These are phyloP conservation scores for Vaccinium macrocarpon DNA, from an alignment of 148 eudicot genomes.

Conservation along the genomic window DNA sequence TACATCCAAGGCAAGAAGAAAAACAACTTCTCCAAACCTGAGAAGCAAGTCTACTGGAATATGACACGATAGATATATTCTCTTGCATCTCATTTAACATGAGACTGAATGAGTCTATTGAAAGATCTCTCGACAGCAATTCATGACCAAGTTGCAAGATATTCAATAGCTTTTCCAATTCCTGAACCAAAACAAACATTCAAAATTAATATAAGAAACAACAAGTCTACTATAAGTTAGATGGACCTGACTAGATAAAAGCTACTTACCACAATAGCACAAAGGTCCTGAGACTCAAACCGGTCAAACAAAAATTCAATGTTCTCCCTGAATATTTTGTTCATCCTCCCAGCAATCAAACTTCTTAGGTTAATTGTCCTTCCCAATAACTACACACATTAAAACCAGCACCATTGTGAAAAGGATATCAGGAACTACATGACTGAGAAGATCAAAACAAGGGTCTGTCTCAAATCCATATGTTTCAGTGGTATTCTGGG, in stretches of 20 bases:
- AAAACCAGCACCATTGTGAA: background rate
- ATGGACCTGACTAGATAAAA: constrained; percentile 8
- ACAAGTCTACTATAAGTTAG: constrained; percentile 13
- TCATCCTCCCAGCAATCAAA: constrained; percentile 86
- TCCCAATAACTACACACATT: constrained; percentile 67
- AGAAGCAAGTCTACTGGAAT: constrained; percentile 94
- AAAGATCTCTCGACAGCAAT: constrained; percentile 66
- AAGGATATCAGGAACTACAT: background rate
- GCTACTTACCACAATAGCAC: constrained; percentile 77
- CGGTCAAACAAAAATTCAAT: constrained; percentile 89
- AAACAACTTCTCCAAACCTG: constrained; percentile 46
- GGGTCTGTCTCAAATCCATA: too few species aligned
- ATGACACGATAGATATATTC: constrained; percentile 91
- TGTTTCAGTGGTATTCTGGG: too few species aligned
- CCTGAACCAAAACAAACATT: constrained; percentile 46
- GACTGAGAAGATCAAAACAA: background rate
- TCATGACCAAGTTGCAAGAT: constrained; percentile 81
- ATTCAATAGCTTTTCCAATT: constrained; percentile 80
- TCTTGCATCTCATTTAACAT: constrained; percentile 96
- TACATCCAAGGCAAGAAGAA: background rate
- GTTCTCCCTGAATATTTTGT: constrained; percentile 87
- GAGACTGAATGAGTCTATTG: constrained; percentile 72
- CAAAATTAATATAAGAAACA: background rate
- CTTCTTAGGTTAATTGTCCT: constrained; percentile 84
- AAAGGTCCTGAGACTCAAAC: constrained; percentile 95